These are phyloP conservation scores for Guadua angustifolia DNA, from an alignment of 176 grass and related monocot species.

Conservation along the genomic window DNA sequence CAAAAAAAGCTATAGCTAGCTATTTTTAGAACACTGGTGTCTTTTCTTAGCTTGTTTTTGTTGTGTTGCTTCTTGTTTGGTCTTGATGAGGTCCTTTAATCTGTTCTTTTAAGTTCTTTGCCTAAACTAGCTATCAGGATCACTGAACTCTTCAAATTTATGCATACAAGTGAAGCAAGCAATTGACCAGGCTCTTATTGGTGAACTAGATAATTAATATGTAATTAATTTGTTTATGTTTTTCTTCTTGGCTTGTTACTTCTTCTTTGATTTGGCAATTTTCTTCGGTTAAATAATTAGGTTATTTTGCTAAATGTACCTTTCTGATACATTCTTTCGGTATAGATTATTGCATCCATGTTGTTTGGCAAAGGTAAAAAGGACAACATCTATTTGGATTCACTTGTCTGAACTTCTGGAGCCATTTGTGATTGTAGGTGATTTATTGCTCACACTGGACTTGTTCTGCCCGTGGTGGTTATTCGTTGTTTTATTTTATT, in stretches of 20 bases:
- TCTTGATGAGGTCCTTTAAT: too few relatives aligned
- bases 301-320: background rate
- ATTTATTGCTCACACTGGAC: constrained; percentile 29
- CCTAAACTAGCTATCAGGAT: too few relatives aligned
- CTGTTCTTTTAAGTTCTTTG: too few relatives aligned
- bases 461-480: constrained; percentile 29
- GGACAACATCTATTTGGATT: constrained; percentile 16
- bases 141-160: too few relatives aligned
- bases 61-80: too few relatives aligned
- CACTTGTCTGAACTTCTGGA: background rate
- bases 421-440: constrained; percentile 19
- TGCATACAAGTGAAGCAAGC: too few relatives aligned
- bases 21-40: too few relatives aligned
- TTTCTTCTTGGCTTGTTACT: constrained; percentile 9
- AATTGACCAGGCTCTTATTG: constrained; percentile 27
- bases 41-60: too few relatives aligned
- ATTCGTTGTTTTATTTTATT: background rate
- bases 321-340: constrained; percentile 18
- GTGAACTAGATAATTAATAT: background rate
- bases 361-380: background rate
- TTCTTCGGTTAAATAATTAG: background rate
- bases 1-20: too few relatives aligned
- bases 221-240: background rate
- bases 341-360: background rate
- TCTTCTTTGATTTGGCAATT: background rate